phyloP scores from a whole-genome alignment of 73 alveolate species.

The Paramecium octaurelia region DNA sequence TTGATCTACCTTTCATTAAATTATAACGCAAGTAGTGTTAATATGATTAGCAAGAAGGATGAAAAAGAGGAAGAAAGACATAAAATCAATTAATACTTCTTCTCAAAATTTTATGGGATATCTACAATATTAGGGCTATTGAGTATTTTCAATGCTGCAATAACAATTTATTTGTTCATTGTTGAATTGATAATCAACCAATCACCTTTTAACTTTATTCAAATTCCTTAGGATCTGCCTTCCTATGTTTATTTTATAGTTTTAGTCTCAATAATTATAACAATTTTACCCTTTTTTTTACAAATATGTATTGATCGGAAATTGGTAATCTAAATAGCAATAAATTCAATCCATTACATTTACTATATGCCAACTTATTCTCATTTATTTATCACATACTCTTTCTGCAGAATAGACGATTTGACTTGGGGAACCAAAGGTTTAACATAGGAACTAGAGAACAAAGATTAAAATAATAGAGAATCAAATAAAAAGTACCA shows the following conservation, averaged over 20 bases:
- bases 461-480: background rate
- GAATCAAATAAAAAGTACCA: background rate
- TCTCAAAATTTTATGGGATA: conserved; percentile 28
- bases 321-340: background rate
- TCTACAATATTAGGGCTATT: conserved; percentile 51
- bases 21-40: background rate
- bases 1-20: background rate
- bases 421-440: conserved; percentile 66
- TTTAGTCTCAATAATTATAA: background rate
- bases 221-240: background rate
- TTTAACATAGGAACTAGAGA: background rate
- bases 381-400: conserved; percentile 37
- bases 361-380: conserved; percentile 48
- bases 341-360: conserved; percentile 30
- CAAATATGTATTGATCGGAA: background rate
- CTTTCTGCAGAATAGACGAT: conserved; percentile 64
- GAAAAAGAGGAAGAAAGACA: background rate
- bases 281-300: background rate
- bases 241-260: background rate
- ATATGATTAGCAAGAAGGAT: background rate
- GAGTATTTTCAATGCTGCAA: background rate
- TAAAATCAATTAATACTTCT: background rate
- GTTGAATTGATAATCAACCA: background rate
- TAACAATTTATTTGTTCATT: background rate
- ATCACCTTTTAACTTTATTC: background rate